Conservation (phyloP, 805 yeast species). For the Ogataea siamensis region DNA sequence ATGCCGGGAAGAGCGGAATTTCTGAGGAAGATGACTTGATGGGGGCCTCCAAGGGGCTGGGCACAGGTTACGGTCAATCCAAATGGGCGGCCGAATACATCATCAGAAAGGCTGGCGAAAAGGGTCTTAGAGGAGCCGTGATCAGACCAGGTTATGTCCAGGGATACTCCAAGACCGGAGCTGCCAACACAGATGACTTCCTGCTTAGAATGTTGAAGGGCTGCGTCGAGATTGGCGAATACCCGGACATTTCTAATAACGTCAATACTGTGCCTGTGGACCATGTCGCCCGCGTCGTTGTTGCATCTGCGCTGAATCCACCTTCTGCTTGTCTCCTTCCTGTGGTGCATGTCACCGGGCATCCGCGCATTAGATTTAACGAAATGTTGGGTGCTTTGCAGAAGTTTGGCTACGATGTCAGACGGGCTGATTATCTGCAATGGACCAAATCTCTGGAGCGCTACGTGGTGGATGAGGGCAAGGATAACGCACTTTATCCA, state of each 20-base stretch:
- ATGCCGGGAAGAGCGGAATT: slow-evolving; percentile 68
- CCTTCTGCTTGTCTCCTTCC: slow-evolving; percentile 47
- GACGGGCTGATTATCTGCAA: slow-evolving; percentile 60
- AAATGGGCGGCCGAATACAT: slow-evolving; percentile 97
- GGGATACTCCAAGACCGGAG: slow-evolving; percentile 81
- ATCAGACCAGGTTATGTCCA: slow-evolving; percentile 96
- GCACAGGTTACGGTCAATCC: slow-evolving; percentile 95
- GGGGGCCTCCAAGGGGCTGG: slow-evolving; percentile 80
- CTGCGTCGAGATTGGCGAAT: slow-evolving; percentile 78
- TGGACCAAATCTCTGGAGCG: slow-evolving; percentile 81
- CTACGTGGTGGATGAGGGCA: slow-evolving; percentile 68
- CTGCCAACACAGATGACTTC: slow-evolving; percentile 96
- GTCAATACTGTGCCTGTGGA: slow-evolving; percentile 98
- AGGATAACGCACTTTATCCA: slow-evolving; percentile 89
- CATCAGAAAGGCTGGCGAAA: slow-evolving; percentile 80
- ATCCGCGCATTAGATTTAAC: slow-evolving; percentile 83
- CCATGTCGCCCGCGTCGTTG: slow-evolving; percentile 91
- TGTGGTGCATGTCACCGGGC: slow-evolving; percentile 96
- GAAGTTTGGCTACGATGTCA: slow-evolving; percentile 70
- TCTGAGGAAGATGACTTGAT: slow-evolving; percentile 78
- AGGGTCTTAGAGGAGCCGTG: slow-evolving; percentile 85
- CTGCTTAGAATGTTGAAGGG: slow-evolving; percentile 93
- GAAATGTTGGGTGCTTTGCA: slow-evolving; percentile 66
- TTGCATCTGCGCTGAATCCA: slow-evolving; percentile 79
- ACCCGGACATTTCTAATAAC: slow-evolving; percentile 81